phyloP scores from a whole-genome alignment of 768 basidiomycete genomes.

The Russula foetens region DNA sequence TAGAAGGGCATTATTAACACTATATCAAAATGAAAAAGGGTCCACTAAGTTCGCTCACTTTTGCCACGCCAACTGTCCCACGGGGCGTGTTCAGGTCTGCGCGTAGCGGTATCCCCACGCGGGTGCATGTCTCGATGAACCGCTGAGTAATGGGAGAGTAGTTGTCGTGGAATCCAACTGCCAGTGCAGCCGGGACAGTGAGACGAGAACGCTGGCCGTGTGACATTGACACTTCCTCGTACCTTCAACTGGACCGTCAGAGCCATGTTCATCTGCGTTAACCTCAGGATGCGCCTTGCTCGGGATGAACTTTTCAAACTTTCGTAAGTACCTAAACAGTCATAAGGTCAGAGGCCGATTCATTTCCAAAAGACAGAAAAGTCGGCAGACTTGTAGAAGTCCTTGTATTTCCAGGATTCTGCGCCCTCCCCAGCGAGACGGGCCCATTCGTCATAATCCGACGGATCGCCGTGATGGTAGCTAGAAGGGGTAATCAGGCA shows the following conservation, averaged over 20 bases:
- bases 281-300: constrained; percentile 44
- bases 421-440: constrained; percentile 38
- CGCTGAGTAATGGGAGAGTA: constrained; percentile 37
- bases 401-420: constrained; percentile 50
- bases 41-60: constrained; percentile 32
- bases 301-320: constrained; percentile 54
- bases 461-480: constrained; percentile 53
- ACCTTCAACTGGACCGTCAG: constrained; percentile 44
- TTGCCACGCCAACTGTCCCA: constrained; percentile 54
- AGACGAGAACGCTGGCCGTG: background rate
- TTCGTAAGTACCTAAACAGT: constrained; percentile 50
- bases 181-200: background rate
- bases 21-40: background rate
- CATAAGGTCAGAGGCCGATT: background rate
- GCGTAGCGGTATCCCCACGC: constrained; percentile 42
- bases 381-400: constrained; percentile 39
- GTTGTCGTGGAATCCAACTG: constrained; percentile 48
- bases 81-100: constrained; percentile 49
- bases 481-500: constrained; percentile 18
- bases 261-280: constrained; percentile 38
- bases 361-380: background rate
- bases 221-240: background rate
- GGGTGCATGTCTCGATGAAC: constrained; percentile 48
- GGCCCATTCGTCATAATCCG: constrained; percentile 64
- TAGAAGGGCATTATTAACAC: background rate